Conservation (phyloP, 306 rosid species). For the Prunus persica region Prunus_persica_NCBIv2 NC_034009.1:23880501-23881000, state of each 20-base stretch:
- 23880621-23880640: not conserved
- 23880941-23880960: constrained; percentile 33
- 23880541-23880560: not conserved
- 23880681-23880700: too few species aligned
- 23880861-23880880: not conserved
- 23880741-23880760: not conserved
- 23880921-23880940: constrained; percentile 46
- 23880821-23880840: not conserved
- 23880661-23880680: too few species aligned
- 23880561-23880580: not conserved
- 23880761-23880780: not conserved
- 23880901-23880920: constrained; percentile 18
- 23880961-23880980: constrained; percentile 47
- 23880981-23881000: constrained; percentile 29
- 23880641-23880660: not conserved
- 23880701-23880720: too few species aligned
- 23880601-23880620: not conserved
- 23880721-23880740: not conserved
- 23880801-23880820: not conserved
- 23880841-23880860: not conserved
- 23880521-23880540: not conserved
- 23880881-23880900: constrained; percentile 21
- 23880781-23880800: too few species aligned
- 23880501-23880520: not conserved
- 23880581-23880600: not conserved